Conservation (phyloP, 2,329 filamentous ascomycete genomes). For the Clonostachys chloroleuca region DNA sequence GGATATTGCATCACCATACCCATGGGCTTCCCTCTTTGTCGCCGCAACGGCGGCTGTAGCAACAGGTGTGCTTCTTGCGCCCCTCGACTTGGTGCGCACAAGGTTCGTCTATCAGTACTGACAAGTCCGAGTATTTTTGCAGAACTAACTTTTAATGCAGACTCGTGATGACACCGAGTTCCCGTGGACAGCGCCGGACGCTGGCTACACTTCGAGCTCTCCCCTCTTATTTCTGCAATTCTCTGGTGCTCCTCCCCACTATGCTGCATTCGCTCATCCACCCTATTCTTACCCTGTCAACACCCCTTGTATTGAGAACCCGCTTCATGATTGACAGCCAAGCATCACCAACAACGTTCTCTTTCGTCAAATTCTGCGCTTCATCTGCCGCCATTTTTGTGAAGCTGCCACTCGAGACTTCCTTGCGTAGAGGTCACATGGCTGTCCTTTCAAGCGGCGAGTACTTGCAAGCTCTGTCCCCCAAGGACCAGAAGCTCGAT, state of each 20-base stretch:
- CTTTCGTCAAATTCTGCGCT: conserved; percentile 74
- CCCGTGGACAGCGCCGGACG: conserved; percentile 70
- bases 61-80: conserved; percentile 77
- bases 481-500: conserved; percentile 43
- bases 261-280: conserved; percentile 82
- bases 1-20: conserved; percentile 72
- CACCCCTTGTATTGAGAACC: conserved; percentile 81
- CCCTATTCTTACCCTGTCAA: conserved; percentile 75
- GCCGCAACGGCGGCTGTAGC: conserved; percentile 59
- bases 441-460: conserved; percentile 56
- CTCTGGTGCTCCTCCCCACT: conserved; percentile 74
- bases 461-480: conserved; percentile 44
- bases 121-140: conserved; percentile 16
- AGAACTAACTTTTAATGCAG: conserved; percentile 25
- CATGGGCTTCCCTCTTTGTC: conserved; percentile 75
- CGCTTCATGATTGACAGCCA: conserved; percentile 80
- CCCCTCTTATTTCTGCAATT: conserved; percentile 70
- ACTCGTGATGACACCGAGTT: conserved; percentile 80
- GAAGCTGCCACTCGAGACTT: conserved; percentile 87
- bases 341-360: conserved; percentile 76
- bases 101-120: conserved; percentile 34
- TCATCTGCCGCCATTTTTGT: conserved; percentile 78
- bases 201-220: conserved; percentile 73
- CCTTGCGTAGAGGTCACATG: conserved; percentile 84
- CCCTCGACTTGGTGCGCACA: conserved; percentile 86